Evolutionary conservation across 2,329 filamentous ascomycete species (phyloP).

Genomic region (Hypoxylon sp.): DNA sequence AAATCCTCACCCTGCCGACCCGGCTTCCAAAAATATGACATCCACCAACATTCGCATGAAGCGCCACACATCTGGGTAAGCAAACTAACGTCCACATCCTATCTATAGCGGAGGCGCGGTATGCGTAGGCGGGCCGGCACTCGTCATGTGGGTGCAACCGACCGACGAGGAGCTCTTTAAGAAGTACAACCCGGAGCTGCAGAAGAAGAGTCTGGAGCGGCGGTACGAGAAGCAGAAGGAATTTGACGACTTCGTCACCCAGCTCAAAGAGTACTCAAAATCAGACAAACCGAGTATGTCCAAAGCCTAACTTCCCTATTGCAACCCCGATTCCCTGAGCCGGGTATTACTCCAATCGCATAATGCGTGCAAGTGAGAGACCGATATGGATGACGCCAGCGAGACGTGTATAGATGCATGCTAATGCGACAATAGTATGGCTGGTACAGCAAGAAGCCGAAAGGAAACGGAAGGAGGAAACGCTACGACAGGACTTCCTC

Average conservation of each 20-base stretch:
- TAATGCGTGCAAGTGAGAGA: neutral
- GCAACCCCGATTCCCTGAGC: neutral
- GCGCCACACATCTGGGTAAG: slow-evolving; percentile 1
- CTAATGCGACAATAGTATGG: slow-evolving; percentile 56
- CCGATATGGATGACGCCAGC: neutral
- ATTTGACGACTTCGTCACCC: slow-evolving; percentile 87
- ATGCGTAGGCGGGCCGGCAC: slow-evolving; percentile 85
- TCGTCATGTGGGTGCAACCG: slow-evolving; percentile 84
- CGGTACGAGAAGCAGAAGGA: slow-evolving; percentile 82
- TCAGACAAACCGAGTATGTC: slow-evolving; percentile 88
- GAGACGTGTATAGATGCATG: neutral
- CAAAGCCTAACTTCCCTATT: slow-evolving; percentile 33
- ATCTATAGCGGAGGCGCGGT: slow-evolving; percentile 74
- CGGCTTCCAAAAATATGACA: slow-evolving; percentile 9
- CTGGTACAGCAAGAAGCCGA: slow-evolving; percentile 57
- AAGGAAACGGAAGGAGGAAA: slow-evolving; percentile 53
- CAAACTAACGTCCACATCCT: slow-evolving; percentile 16
- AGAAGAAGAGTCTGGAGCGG: slow-evolving; percentile 85
- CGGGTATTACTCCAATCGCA: neutral
- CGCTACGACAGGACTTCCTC: slow-evolving; percentile 52
- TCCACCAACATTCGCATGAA: slow-evolving; percentile 9
- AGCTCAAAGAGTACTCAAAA: slow-evolving; percentile 89
- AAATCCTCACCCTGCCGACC: slow-evolving; percentile 28
- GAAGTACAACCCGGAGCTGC: slow-evolving; percentile 94
- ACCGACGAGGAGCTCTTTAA: slow-evolving; percentile 93